A percentile compares a stretch with the other conserved stretches of the same genome.
These are phyloP conservation scores for Fusarium pseudocircinatum DNA, from an alignment of 2,329 filamentous ascomycete genomes.

Conservation along the genomic window DNA sequence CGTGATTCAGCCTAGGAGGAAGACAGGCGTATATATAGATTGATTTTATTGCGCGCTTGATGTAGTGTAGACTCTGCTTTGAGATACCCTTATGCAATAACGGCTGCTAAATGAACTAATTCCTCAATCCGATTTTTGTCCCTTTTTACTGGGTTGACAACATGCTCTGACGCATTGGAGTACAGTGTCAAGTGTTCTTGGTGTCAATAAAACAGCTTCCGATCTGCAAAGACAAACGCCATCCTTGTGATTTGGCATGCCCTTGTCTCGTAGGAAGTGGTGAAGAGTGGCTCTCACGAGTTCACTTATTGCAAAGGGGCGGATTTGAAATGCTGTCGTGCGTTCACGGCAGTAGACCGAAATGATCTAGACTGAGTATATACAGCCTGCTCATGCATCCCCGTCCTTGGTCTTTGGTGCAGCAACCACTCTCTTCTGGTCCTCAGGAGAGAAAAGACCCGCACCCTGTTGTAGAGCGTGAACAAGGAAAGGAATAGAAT, in stretches of 20 bases:
- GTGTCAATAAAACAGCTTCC: background rate
- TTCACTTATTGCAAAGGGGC: background rate
- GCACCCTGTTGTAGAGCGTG: conserved; percentile 75
- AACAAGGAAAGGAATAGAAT: conserved; percentile 72
- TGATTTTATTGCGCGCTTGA: conserved; percentile 8
- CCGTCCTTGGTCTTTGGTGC: conserved; percentile 24
- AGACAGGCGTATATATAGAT: conserved; percentile 2
- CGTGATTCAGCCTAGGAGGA: background rate
- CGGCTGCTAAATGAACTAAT: conserved; percentile 1
- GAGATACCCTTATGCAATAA: conserved; percentile 42
- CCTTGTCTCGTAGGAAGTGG: background rate
- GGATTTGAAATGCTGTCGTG: background rate
- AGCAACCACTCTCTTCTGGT: conserved; percentile 47
- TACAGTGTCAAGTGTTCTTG: background rate
- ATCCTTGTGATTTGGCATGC: background rate
- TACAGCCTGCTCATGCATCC: conserved; percentile 12
- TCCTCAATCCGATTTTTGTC: background rate
- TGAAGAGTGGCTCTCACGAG: background rate
- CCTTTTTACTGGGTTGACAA: background rate
- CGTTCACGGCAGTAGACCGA: background rate
- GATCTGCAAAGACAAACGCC: background rate
- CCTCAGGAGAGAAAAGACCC: conserved; percentile 62
- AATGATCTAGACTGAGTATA: background rate
- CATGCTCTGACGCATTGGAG: background rate
- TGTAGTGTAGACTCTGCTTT: conserved; percentile 29